Base-by-base conservation (phyloP, 1,139 yeast genomes). In the Candida sp. region DNA sequence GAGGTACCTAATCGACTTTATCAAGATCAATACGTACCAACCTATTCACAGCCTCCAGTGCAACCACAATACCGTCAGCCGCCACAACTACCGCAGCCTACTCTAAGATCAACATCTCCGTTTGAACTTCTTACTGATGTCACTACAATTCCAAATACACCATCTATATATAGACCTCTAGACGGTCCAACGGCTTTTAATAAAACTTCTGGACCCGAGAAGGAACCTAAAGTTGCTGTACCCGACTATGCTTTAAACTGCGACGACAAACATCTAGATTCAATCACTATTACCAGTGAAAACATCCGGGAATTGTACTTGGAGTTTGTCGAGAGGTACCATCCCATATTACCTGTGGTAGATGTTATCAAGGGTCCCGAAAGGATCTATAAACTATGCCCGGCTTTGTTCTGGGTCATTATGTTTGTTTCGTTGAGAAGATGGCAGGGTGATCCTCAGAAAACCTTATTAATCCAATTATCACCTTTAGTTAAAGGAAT, bases 401-500 rank as follows among this genome's bases (percentile, higher is more conserved):
- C 97, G 0, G 84, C 95, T 2, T 68, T 93, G 22, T 93, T 93
- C 56, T 93, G 99, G 99, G 93, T 93, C 0, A 84, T 93, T 21
- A 83, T 91, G 82, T 79, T 90, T 38, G 86, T 88, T 1, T 86
- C 96, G 0, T 69, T 90, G 35, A 73, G 98, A 50, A 66, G 90
- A 41, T 75, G 67, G 48, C 66, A 66, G 23, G 70, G 66, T 21
- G 77, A 69, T 40, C 41, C 58, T 3, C 63, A 75, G 40, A 71
- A 56, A 43, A 54, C 61, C 7, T 58, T 79, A 21, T 68, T 79
- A 38, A 54, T 84, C 56, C 70, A 75, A 30, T 66, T 91, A 42
- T 80, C 93, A 0, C 87, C 87, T 0, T 63, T 83, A 29, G 81
- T 90, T 41, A 88, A 87, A 56, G 80, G 87, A 3, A 80, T 89